Evolutionary conservation across 2,329 filamentous ascomycete genomes (phyloP), one percentile per base, ranked within the genome.

Genomic region (Monilinia fructicola): DNA sequence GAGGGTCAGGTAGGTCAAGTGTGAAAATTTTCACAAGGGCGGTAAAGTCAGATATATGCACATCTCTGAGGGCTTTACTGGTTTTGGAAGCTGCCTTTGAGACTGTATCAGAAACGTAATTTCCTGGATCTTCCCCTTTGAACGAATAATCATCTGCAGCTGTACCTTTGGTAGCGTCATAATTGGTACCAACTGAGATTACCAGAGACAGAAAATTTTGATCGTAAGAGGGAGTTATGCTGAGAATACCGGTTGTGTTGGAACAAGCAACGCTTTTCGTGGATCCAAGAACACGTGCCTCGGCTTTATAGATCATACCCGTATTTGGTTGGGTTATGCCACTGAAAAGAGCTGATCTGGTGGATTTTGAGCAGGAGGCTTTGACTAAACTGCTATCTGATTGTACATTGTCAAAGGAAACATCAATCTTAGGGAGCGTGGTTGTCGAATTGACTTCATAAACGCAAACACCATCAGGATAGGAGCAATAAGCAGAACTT

Each of bases 141-240:
- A 84, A 86, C 0, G 81, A 82, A 71, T 79, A 85, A 14, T 75
- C 71, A 66, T 71, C 72, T 21, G 76, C 76, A 0, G 77, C 74
- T 56, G 79, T 83, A 1, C 84, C 84, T 44, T 81, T 80, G 4
- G 76, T 80, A 64, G 81, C 75, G 58, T 85, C 82, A 64, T 83
- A 86, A 67, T 85, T 78, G 1, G 83, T 84, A 9, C 74, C 77
- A 1, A 78, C 80, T 6, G 79, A 78, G 21, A 85, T 71, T 0
- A 84, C 75, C 9, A 85, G 10, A 38, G 77, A 76, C 12, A 79
- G 53, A 12, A 70, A 72, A 2, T 67, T 74, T 7, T 75, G 69
- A 5, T 70, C 31, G 11, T 69, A 44, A 0, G 58, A 66, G 1
- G 77, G 68, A 9, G 73, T 67, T 23, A 81, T 69, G 0, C 70